Evolutionary conservation across 73 alveolate species (phyloP).

Genomic region (Paramecium caudatum): DNA sequence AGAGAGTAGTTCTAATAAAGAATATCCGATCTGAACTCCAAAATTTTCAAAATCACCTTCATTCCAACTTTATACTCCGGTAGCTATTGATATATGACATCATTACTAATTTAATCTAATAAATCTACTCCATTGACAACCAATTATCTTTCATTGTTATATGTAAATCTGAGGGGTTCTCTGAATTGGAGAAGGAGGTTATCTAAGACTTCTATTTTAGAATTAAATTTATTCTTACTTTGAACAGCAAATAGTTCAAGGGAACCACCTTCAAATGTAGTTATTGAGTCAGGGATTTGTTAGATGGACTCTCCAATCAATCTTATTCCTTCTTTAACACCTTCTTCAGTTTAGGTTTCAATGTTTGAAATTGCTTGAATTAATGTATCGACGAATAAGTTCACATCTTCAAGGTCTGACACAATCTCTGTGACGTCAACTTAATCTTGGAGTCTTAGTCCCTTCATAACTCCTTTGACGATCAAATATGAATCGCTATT

Average conservation of each 20-base stretch:
- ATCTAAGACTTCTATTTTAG: not conserved
- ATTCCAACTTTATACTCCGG: slow-evolving; percentile 39
- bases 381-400: not conserved
- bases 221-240: not conserved
- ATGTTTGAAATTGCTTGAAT: not conserved
- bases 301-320: slow-evolving; percentile 36
- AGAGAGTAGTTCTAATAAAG: slow-evolving; percentile 8
- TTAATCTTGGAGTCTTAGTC: not conserved
- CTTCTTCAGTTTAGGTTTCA: not conserved
- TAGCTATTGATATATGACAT: not conserved
- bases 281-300: slow-evolving; percentile 22
- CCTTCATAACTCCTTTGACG: slow-evolving; percentile 63
- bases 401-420: not conserved
- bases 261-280: slow-evolving; percentile 1
- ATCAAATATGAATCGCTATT: not conserved
- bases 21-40: slow-evolving; percentile 30
- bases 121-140: slow-evolving; percentile 34
- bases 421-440: slow-evolving; percentile 21
- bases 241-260: slow-evolving; percentile 35
- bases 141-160: not conserved
- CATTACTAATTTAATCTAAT: slow-evolving; percentile 11
- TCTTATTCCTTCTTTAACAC: slow-evolving; percentile 31
- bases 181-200: slow-evolving; percentile 39
- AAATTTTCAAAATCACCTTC: slow-evolving; percentile 21
- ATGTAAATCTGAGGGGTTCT: slow-evolving; percentile 32